phyloP scores from a whole-genome alignment of 2,329 filamentous ascomycete genomes.

The Aspergillus proliferans region DNA sequence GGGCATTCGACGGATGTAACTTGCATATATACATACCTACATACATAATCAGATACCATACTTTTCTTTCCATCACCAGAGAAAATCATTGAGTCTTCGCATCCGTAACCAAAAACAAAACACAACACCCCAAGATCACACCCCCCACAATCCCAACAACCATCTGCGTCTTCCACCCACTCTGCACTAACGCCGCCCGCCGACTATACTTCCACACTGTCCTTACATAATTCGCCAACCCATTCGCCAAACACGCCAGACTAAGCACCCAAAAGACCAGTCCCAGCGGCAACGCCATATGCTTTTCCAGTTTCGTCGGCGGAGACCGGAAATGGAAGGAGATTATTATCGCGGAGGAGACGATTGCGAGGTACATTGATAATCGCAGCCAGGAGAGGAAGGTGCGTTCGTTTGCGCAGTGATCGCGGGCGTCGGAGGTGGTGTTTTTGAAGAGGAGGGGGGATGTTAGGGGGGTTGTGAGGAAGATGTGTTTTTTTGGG shows the following conservation, averaged over 20 bases:
- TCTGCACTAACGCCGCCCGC: constrained; percentile 78
- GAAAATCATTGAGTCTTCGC: constrained; percentile 5
- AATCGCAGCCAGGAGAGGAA: constrained; percentile 90
- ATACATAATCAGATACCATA: not conserved
- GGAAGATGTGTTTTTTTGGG: constrained; percentile 41
- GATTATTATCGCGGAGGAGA: constrained; percentile 81
- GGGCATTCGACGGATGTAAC: constrained; percentile 76
- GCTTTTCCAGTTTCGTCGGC: constrained; percentile 64
- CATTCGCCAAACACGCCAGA: constrained; percentile 67
- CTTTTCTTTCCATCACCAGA: too few relatives aligned
- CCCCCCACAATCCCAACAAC: constrained; percentile 50
- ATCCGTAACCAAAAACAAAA: constrained; percentile 39
- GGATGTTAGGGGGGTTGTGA: constrained; percentile 49
- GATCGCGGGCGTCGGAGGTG: constrained; percentile 60
- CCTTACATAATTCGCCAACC: constrained; percentile 81
- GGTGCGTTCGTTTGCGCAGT: constrained; percentile 61
- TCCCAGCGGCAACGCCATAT: constrained; percentile 76
- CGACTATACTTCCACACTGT: constrained; percentile 74
- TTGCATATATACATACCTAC: not conserved
- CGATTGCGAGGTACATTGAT: constrained; percentile 82
- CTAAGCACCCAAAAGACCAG: constrained; percentile 81
- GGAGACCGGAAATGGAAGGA: constrained; percentile 82
- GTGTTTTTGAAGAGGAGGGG: constrained; percentile 62
- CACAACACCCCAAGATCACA: constrained; percentile 40
- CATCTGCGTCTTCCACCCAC: constrained; percentile 84